Conservation (phyloP, 1,284 basidiomycete species). For the Neonothopanus nambi region DNA sequence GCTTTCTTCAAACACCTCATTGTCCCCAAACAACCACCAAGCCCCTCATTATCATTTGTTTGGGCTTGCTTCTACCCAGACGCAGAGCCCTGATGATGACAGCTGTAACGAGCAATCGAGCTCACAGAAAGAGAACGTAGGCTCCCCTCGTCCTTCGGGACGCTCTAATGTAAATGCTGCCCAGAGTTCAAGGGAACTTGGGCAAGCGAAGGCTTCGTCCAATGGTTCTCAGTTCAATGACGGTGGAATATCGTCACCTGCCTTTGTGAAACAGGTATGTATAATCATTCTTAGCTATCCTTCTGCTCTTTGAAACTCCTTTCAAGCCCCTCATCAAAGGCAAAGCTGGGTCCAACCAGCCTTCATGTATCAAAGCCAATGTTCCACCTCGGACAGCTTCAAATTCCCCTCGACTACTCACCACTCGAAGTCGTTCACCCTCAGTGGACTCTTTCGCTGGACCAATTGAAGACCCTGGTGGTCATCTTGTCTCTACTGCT, state of each 20-base stretch:
- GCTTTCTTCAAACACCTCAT: constrained; percentile 30
- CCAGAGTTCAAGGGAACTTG: not conserved
- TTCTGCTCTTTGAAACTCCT: not conserved
- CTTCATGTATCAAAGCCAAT: too few species aligned
- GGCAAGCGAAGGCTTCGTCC: constrained; percentile 16
- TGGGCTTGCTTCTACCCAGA: constrained; percentile 41
- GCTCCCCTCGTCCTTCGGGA: constrained; percentile 13
- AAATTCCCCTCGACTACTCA: not conserved
- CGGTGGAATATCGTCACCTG: constrained; percentile 7
- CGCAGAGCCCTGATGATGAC: constrained; percentile 36
- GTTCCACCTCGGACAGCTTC: too few species aligned
- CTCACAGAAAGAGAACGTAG: constrained; percentile 55
- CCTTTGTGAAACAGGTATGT: constrained; percentile 7
- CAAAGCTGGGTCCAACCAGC: too few species aligned
- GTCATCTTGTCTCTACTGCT: constrained; percentile 46
- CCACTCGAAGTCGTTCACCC: constrained; percentile 1
- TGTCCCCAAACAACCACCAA: constrained; percentile 28
- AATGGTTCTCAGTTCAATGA: constrained; percentile 17
- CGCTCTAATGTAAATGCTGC: not conserved
- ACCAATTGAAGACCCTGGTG: constrained; percentile 46
- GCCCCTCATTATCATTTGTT: constrained; percentile 53
- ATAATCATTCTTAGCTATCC: not conserved
- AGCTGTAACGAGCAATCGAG: constrained; percentile 19
- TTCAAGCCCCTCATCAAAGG: too few species aligned
- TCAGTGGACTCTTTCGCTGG: constrained; percentile 65